Conservation (phyloP, 768 basidiomycete genomes). For the Pleurotus tuoliensis region DNA sequence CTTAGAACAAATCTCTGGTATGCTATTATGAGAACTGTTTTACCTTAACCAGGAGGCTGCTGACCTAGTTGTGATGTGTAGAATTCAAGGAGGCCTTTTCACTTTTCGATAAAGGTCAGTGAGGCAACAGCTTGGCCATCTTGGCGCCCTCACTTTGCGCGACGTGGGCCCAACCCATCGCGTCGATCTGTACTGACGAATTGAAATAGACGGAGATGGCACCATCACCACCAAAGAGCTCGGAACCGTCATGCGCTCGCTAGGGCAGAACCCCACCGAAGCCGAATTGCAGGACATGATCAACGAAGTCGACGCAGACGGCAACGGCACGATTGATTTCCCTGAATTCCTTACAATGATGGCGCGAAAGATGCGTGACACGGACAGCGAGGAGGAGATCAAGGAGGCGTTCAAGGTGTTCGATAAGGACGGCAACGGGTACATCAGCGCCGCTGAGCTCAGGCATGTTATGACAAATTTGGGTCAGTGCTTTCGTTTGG, state of each 20-base stretch:
- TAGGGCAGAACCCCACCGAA: slow-evolving; percentile 91
- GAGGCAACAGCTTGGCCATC: slow-evolving; percentile 8
- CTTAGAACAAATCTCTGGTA: slow-evolving; percentile 88
- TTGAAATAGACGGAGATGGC: slow-evolving; percentile 75
- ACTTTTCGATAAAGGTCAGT: slow-evolving; percentile 90
- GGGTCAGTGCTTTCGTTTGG: slow-evolving; percentile 11
- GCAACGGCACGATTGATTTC: slow-evolving; percentile 84
- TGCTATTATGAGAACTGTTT: slow-evolving; percentile 17
- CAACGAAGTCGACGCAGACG: slow-evolving; percentile 83
- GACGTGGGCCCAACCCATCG: neutral
- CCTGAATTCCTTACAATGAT: slow-evolving; percentile 83
- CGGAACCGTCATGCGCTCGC: slow-evolving; percentile 89
- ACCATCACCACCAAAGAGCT: slow-evolving; percentile 90
- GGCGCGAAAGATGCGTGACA: slow-evolving; percentile 88
- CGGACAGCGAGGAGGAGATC: slow-evolving; percentile 92
- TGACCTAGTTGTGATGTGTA: slow-evolving; percentile 21
- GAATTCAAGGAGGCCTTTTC: slow-evolving; percentile 99
- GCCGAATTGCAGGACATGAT: slow-evolving; percentile 94
- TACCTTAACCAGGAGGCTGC: neutral
- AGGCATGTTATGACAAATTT: slow-evolving; percentile 24
- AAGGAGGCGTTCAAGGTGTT: slow-evolving; percentile 90
- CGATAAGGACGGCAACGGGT: slow-evolving; percentile 19
- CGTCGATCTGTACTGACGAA: neutral
- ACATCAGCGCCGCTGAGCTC: slow-evolving; percentile 23
- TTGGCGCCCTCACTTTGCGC: neutral